Base-by-base conservation (phyloP, 192 early-diverging fungal genomes). In the Radiomyces spectabilis region DNA sequence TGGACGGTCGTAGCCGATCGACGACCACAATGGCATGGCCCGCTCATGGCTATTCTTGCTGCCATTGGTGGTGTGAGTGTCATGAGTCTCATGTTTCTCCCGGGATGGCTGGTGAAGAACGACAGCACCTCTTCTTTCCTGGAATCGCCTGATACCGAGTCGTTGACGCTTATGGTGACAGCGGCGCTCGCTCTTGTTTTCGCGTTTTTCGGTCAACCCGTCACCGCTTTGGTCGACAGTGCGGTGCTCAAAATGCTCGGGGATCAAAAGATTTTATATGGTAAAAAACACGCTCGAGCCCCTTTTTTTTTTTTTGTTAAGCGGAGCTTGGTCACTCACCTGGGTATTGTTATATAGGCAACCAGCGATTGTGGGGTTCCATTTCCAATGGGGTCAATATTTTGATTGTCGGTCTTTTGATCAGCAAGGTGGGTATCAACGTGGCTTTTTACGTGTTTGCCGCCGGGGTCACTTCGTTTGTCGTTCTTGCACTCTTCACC, bases 221-320 rank as follows among this genome's bases (percentile, higher is more conserved):
- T 66, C 10, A 51, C 42, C 29, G 57, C 65, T 4, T 51, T 66
- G 47, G 53, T 66, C 3, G 65, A 66, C 45, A 60, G 57, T 44
- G 51, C 52, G 27, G 65, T 66, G 22, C 19, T 66, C 3, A 66
- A 66, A 29, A 66, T 66, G 27, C 35, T 66, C 16, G 71, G 61
- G n/a, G 51, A 59, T 8, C 48, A 72, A 19, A 72, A 63, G 46
- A 42, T 68, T 10, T 48, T 68, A 29, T 72, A 72, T 61, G 71
- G 71, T 72, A 55, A 54, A 22, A 9, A 16, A 22, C 8, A 29
- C 44, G 15, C 46, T n/a, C 32, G 31, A 24, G 25, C 12, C 48
- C 31, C 25, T 27, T 29, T 41, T 25, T 6, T 32, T 51, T 50
- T 50, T 40, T 1, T 26, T 32, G 13, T 31, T 37, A 15, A 16